Percentiles rank a stretch among this genome's conserved stretches.
These are phyloP conservation scores for Stentor coeruleus DNA, from an alignment of 73 alveolate genomes.

Conservation along the genomic window DNA sequence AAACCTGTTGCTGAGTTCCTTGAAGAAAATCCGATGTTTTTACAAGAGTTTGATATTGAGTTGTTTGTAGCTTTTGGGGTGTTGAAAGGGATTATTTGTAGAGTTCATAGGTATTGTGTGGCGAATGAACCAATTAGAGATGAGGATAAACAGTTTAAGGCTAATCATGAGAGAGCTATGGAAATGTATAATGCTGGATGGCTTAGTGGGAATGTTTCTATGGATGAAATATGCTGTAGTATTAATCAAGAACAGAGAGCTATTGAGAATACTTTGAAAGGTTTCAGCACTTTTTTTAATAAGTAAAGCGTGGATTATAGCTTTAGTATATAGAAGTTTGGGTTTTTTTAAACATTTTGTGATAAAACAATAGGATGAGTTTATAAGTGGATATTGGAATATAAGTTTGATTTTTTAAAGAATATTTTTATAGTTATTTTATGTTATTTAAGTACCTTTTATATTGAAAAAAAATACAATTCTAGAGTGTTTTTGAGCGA, in stretches of 20 bases:
- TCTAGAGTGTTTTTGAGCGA: too few relatives aligned
- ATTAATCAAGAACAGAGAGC: not conserved
- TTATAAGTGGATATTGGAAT: too few relatives aligned
- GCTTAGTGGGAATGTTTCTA: not conserved
- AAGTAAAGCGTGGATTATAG: too few relatives aligned
- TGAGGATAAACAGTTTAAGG: not conserved
- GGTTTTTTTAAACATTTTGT: too few relatives aligned
- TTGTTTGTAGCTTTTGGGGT: not conserved
- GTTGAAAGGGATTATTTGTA: not conserved
- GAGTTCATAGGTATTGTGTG: conserved; percentile 13
- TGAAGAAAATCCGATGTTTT: conserved; percentile 3
- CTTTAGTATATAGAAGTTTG: too few relatives aligned
- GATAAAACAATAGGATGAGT: too few relatives aligned
- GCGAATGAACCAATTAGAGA: not conserved
- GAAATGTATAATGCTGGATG: not conserved
- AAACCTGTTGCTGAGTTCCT: not conserved
- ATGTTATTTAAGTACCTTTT: too few relatives aligned
- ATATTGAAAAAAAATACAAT: too few relatives aligned
- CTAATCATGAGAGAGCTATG: too few relatives aligned
- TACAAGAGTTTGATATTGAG: not conserved
- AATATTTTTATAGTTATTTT: too few relatives aligned
- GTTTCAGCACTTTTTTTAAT: not conserved
- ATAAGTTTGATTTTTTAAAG: too few relatives aligned
- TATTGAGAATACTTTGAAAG: not conserved
- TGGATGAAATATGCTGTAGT: not conserved